Evolutionary conservation across 2,329 filamentous ascomycete species (phyloP).

Genomic region (Verticillium zaregamsianum): DNA sequence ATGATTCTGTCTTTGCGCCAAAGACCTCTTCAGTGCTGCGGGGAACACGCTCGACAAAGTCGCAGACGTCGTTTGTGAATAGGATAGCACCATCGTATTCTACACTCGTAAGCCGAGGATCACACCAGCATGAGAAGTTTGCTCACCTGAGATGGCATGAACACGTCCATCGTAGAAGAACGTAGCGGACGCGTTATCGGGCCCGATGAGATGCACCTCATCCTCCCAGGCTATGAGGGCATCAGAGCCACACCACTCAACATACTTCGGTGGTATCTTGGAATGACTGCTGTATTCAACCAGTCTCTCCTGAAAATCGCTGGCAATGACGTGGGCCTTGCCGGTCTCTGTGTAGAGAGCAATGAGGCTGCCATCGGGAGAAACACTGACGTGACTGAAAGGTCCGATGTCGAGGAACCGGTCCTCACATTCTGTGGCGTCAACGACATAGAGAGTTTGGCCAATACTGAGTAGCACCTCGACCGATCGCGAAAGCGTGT

Average conservation of each 20-base stretch:
- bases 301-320: slow-evolving; percentile 88
- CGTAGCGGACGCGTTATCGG: slow-evolving; percentile 67
- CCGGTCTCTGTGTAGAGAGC: slow-evolving; percentile 83
- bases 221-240: slow-evolving; percentile 97
- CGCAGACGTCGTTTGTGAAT: slow-evolving; percentile 90
- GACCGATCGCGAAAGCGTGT: slow-evolving; percentile 87
- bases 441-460: slow-evolving; percentile 79
- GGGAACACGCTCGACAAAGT: slow-evolving; percentile 93
- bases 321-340: slow-evolving; percentile 87
- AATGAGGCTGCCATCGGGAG: slow-evolving; percentile 83
- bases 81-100: slow-evolving; percentile 82
- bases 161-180: slow-evolving; percentile 91
- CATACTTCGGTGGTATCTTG: slow-evolving; percentile 76
- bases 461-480: slow-evolving; percentile 86
- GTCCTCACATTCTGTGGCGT: slow-evolving; percentile 87
- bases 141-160: slow-evolving; percentile 76
- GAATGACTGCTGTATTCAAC: slow-evolving; percentile 90
- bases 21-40: slow-evolving; percentile 86
- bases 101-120: slow-evolving; percentile 21
- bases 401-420: slow-evolving; percentile 86
- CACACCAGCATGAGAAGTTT: neutral
- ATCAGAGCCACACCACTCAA: slow-evolving; percentile 96
- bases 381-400: slow-evolving; percentile 85
- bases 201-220: slow-evolving; percentile 90
- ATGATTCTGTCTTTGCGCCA: slow-evolving; percentile 80